Conservation (phyloP, 2,329 filamentous ascomycete species). For the Calonectria pauciramosa region DNA sequence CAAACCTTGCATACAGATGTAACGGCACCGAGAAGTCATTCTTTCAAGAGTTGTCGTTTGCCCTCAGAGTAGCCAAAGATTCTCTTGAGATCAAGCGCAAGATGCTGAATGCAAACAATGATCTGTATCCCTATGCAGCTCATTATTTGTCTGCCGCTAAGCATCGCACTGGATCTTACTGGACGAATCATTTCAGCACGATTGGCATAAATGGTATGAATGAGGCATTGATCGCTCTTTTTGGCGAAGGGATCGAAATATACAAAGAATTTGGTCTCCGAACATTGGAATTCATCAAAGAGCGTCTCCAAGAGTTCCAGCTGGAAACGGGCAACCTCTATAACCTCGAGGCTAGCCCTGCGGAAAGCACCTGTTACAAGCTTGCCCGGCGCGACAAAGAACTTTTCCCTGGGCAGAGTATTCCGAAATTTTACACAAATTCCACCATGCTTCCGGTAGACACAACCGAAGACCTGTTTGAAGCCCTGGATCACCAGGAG, state of each 20-base stretch:
- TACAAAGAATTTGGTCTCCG: slow-evolving; percentile 31
- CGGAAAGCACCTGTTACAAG: slow-evolving; percentile 44
- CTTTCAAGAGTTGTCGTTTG: slow-evolving; percentile 21
- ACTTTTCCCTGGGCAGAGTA: slow-evolving; percentile 21
- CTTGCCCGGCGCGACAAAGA: slow-evolving; percentile 37
- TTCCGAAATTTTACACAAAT: slow-evolving; percentile 41
- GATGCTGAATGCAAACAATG: slow-evolving; percentile 31
- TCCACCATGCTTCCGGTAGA: slow-evolving; percentile 43
- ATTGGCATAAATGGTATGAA: slow-evolving; percentile 43
- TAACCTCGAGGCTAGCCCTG: slow-evolving; percentile 40
- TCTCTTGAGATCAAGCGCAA: slow-evolving; percentile 41
- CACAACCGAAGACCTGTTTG: slow-evolving; percentile 40
- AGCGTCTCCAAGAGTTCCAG: slow-evolving; percentile 37
- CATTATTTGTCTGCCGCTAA: slow-evolving; percentile 38
- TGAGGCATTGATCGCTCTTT: slow-evolving; percentile 27
- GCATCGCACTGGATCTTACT: slow-evolving; percentile 39
- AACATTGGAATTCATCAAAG: slow-evolving; percentile 38
- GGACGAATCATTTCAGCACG: slow-evolving; percentile 44
- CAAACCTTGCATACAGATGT: slow-evolving; percentile 39
- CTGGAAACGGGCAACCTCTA: slow-evolving; percentile 37
- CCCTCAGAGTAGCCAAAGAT: slow-evolving; percentile 36
- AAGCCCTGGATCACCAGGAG: slow-evolving; percentile 38
- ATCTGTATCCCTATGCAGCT: slow-evolving; percentile 38
- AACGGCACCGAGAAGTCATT: slow-evolving; percentile 26
- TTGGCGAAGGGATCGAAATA: slow-evolving; percentile 19